phyloP scores from a whole-genome alignment of 345 rosid genomes.

The Populus davidiana region DNA sequence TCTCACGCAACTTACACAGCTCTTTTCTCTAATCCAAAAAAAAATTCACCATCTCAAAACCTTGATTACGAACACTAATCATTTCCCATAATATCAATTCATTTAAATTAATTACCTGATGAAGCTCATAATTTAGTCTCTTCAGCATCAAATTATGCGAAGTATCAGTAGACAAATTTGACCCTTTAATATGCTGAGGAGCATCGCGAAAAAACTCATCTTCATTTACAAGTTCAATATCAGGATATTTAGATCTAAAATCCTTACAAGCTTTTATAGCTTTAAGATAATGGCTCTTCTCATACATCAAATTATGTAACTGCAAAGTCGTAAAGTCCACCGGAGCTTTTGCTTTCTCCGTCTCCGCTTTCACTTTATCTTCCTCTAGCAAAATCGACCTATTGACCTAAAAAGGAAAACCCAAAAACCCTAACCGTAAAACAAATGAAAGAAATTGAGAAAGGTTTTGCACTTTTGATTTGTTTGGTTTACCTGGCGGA shows the following conservation, averaged over 20 bases:
- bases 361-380: slow-evolving; percentile 66
- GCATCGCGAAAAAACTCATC: slow-evolving; percentile 69
- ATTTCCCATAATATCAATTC: background rate
- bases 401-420: slow-evolving; percentile 46
- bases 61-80: background rate
- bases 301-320: slow-evolving; percentile 86
- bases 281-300: slow-evolving; percentile 83
- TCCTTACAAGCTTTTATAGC: slow-evolving; percentile 79
- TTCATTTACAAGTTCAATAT: slow-evolving; percentile 80
- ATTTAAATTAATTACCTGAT: slow-evolving; percentile 49
- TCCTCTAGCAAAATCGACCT: slow-evolving; percentile 71
- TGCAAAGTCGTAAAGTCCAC: slow-evolving; percentile 75
- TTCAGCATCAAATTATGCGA: slow-evolving; percentile 81
- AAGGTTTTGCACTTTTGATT: no score
- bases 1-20: slow-evolving; percentile 65
- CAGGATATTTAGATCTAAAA: slow-evolving; percentile 76
- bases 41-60: background rate
- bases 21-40: slow-evolving; percentile 64
- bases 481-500: slow-evolving; percentile 63
- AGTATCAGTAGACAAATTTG: slow-evolving; percentile 45
- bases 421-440: background rate
- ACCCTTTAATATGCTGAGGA: slow-evolving; percentile 62
- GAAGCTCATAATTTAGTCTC: slow-evolving; percentile 80
- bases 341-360: slow-evolving; percentile 68
- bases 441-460: background rate